Evolutionary conservation across 192 early-diverging fungal species (phyloP), one percentile per base, ranked within the genome.

Genomic region (Glomus cerebriforme): DNA sequence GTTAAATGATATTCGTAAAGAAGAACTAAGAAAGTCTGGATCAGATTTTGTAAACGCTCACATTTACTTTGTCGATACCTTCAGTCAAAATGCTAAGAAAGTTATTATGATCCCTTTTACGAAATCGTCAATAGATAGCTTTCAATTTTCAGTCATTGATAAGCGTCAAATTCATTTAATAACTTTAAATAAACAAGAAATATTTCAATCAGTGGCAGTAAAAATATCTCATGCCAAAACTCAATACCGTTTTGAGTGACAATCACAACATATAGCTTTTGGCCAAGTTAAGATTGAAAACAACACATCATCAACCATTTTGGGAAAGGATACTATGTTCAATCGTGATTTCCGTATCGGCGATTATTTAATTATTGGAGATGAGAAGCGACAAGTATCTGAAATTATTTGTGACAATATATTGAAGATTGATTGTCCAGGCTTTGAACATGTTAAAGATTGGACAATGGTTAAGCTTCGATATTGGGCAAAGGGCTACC

Each of bases 191-290:
- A 37, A 66, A 47, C 27, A 77, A 43, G 64, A 59, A 9, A 29
- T 32, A 22, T 77, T 66, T 43, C 34, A 49, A 5, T 77, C 75
- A 31, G n/a, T n/a, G 34, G 31, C 32, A 22, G 63, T 66, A 19
- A 66, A 67, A 45, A 77, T 77, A 13, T 49, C 75, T 66, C 63
- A 67, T 35, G 75, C 60, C 27, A 77, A 77, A 31, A 77, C 60
- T 29, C 31, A 65, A 47, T 77, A 66, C 17, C 24, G 64, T 13
- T 66, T 77, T 22, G 64, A 67, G 35, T 22, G 63, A 39, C n/a
- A 66, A 7, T 32, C 19, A 49, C 17, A 29, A 6, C 13, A 77
- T 27, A 54, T 31, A 49, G 24, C 6, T 31, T 26, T 49, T 0
- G 63, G 63, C 27, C 13, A 66, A 29, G 63, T 77, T 31, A 77